Base-by-base conservation (phyloP, 306 rosid genomes). In the Oxytropis ochrocephala region DNA sequence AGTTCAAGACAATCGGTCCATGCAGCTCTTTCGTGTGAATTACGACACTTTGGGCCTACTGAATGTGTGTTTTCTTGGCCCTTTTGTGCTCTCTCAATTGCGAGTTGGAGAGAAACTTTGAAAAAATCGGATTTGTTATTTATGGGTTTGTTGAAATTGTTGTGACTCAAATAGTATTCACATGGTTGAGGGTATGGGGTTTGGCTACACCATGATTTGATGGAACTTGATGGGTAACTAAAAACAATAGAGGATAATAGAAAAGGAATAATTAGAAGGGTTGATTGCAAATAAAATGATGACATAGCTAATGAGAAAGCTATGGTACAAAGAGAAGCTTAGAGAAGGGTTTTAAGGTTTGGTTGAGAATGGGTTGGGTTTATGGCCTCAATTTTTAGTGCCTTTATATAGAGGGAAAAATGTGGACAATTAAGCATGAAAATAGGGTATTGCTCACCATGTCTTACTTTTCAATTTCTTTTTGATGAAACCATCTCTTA, bases 121-220 rank as follows among this genome's bases (percentile, higher is more conserved):
- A 83, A 67, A 61, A 91, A 91, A 69, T 91, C 87, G 3, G 96
- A 77, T 19, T 87, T 91, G 4, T 9, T 66, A 49, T 81, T 76
- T 10, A 91, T 86, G 65, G 89, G 79, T 18, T 38, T 35, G 7
- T 55, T 51, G 51, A 11, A 19, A 44, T 85, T 58, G 3, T 57
- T 33, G 85, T 38, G 10, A 1, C 59, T 80, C 32, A 91, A 74
- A 64, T 82, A 81, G 49, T 83, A 69, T 62, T 91, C 90, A 24
- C 97, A 91, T 66, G 94, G 86, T 1, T 79, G 24, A 44, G 97
- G 96, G 68, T 85, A 46, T 2, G 97, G 97, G n/a, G 97, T 91
- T 82, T 91, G 85, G 86, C 76, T 79, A 10, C 97, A 91, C 96
- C 96, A 88, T 27, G 51, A 42, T 64, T 85, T 84, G 4, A 85